Conservation (phyloP, 805 yeast species). For the Saturnispora mendoncae region DNA sequence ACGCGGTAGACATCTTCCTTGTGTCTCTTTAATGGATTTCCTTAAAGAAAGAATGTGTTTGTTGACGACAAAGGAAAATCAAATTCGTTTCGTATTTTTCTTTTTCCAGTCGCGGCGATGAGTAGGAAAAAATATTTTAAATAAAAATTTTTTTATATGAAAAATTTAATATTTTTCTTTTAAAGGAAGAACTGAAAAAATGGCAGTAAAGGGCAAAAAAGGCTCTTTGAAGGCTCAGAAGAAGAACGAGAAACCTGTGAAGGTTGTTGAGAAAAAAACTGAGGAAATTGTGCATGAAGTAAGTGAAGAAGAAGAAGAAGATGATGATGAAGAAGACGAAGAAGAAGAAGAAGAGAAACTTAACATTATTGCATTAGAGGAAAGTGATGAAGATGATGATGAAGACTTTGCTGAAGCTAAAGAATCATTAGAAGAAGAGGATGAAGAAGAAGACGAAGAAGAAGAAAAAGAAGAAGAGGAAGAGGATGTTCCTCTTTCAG, state of each 20-base stretch:
- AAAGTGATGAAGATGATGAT: conserved; percentile 24
- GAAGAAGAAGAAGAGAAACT: conserved; percentile 26
- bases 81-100: conserved; percentile 4
- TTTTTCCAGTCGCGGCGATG: no score
- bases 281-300: conserved; percentile 20
- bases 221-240: conserved; percentile 20
- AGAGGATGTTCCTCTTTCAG: conserved; percentile 81
- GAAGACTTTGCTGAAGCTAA: conserved; percentile 18
- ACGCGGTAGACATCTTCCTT: conserved; percentile 7
- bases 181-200: not conserved
- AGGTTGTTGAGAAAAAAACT: conserved; percentile 17
- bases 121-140: not conserved
- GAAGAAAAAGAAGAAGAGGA: conserved; percentile 59
- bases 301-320: conserved; percentile 3
- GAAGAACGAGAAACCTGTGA: conserved; percentile 48
- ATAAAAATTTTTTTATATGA: not conserved
- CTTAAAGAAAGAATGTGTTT: not conserved
- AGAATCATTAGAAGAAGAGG: conserved; percentile 32
- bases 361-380: conserved; percentile 7
- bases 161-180: not conserved
- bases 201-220: not conserved
- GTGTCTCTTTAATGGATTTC: not conserved
- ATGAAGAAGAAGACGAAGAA: conserved; percentile 28
- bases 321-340: conserved; percentile 25
- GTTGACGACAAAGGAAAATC: conserved; percentile 5